Conservation (phyloP, 331 rosid genomes). For the Rhamnella rubrinervis region DNA sequence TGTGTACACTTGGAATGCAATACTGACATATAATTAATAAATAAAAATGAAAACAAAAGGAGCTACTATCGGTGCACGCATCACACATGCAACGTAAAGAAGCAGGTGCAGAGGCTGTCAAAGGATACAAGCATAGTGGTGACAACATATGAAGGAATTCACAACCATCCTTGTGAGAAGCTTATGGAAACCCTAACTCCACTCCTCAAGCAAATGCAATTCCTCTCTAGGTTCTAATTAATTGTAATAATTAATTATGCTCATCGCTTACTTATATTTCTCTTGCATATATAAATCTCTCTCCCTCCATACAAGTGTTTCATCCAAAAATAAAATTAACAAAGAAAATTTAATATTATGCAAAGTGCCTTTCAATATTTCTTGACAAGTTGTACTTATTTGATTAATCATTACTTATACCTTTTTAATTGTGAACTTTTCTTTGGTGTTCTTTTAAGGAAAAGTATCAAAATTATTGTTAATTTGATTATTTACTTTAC, state of each 20-base stretch:
- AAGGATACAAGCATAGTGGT: slow-evolving; percentile 87
- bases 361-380: too few species aligned
- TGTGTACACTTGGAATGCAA: too few species aligned
- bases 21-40: background rate
- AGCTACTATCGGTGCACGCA: slow-evolving; percentile 97
- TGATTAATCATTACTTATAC: too few species aligned
- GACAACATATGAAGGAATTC: slow-evolving; percentile 94
- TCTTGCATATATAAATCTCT: background rate
- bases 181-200: slow-evolving; percentile 95
- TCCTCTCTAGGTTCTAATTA: slow-evolving; percentile 52
- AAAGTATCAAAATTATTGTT: too few species aligned
- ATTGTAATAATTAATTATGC: too few species aligned
- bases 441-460: too few species aligned
- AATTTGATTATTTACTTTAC: too few species aligned
- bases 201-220: slow-evolving; percentile 88
- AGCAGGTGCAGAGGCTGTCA: slow-evolving; percentile 91
- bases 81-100: slow-evolving; percentile 98
- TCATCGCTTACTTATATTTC: background rate
- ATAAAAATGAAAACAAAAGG: slow-evolving; percentile 26
- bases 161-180: slow-evolving; percentile 95
- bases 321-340: background rate
- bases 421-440: too few species aligned
- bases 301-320: background rate
- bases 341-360: background rate
- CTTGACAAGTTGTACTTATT: too few species aligned